Evolutionary conservation across 1,284 basidiomycete genomes (phyloP).

Genomic region (Ustilago loliicola): DNA sequence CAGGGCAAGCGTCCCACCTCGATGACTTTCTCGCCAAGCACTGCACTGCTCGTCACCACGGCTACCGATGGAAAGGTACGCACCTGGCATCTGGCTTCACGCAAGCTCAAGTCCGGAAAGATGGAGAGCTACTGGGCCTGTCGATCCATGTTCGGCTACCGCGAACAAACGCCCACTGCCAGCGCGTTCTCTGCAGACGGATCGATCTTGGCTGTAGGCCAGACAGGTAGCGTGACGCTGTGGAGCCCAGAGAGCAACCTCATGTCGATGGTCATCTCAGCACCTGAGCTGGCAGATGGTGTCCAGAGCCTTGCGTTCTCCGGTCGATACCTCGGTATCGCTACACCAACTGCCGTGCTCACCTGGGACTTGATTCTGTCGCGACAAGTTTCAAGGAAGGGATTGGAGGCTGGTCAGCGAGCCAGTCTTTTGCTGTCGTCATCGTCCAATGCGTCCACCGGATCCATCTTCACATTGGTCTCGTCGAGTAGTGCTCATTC

Average conservation of each 20-base stretch:
- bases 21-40: slow-evolving; percentile 76
- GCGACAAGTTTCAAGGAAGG: slow-evolving; percentile 42
- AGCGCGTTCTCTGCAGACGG: slow-evolving; percentile 87
- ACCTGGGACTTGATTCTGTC: slow-evolving; percentile 65
- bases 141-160: slow-evolving; percentile 64
- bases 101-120: slow-evolving; percentile 58
- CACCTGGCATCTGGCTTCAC: slow-evolving; percentile 75
- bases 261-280: slow-evolving; percentile 76
- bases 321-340: slow-evolving; percentile 58
- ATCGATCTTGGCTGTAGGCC: slow-evolving; percentile 83
- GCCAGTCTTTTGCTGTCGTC: slow-evolving; percentile 24
- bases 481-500: slow-evolving; percentile 9
- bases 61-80: slow-evolving; percentile 80
- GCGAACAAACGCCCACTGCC: slow-evolving; percentile 65
- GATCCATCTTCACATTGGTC: slow-evolving; percentile 30
- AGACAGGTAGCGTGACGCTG: slow-evolving; percentile 80
- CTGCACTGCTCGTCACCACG: slow-evolving; percentile 75
- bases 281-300: slow-evolving; percentile 49
- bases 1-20: slow-evolving; percentile 78
- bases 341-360: slow-evolving; percentile 36
- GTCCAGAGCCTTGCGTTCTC: slow-evolving; percentile 44
- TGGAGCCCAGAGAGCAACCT: slow-evolving; percentile 81
- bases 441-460: slow-evolving; percentile 6
- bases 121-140: slow-evolving; percentile 64
- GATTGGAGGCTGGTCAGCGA: slow-evolving; percentile 19